Base-by-base conservation (phyloP, 139 green algal genomes). In the Haematococcus sp. region DNA sequence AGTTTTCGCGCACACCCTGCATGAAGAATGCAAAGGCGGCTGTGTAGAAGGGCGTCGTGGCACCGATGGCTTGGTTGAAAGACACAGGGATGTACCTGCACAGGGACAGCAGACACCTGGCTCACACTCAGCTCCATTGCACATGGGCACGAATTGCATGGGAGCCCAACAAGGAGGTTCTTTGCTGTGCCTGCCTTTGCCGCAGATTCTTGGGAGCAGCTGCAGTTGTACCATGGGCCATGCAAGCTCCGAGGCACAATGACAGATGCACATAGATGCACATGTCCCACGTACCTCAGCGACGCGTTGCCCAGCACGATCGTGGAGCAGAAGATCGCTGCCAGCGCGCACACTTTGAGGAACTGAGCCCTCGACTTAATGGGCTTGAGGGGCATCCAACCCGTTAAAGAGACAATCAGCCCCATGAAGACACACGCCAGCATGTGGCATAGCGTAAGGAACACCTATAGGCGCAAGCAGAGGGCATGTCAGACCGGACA, bases 391-490 rank as follows among this genome's bases (percentile, higher is more conserved):
- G 84, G 86, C n/a, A 93, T 84, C 11, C 88, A 40, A 15, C 81
- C 61, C 2, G 66, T 80, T 17, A 78, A 30, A 19, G 82, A 84
- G 13, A 91, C 61, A 1, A 83, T 35, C 31, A 87, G 81, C 25
- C 84, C 86, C 56, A 96, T 81, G 1, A 87, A 33, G 2, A 85
- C 68, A 80, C 93, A 98, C 0, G 91, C 88, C 25, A 92, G 28
- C 94, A 98, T 98, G 81, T 98, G 94, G 67, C 86, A 94, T 25
- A 98, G 78, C 19, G 95, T 98, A 7, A 99, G 77, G 76, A 98
- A 96, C 3, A 97, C 83, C 67, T 87, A 85, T 44, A 83, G 81
- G 80, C 30, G 34, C 34, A 33, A 59, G 23, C 40, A 60, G 43
- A 2, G 43, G 15, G 27, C 11, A 19, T 11, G 40, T 49, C 40